A percentile compares a stretch with the other conserved stretches of the same genome.
These are phyloP conservation scores for Colletotrichum orbiculare DNA, from an alignment of 2,329 filamentous ascomycete genomes.

Conservation along the genomic window DNA sequence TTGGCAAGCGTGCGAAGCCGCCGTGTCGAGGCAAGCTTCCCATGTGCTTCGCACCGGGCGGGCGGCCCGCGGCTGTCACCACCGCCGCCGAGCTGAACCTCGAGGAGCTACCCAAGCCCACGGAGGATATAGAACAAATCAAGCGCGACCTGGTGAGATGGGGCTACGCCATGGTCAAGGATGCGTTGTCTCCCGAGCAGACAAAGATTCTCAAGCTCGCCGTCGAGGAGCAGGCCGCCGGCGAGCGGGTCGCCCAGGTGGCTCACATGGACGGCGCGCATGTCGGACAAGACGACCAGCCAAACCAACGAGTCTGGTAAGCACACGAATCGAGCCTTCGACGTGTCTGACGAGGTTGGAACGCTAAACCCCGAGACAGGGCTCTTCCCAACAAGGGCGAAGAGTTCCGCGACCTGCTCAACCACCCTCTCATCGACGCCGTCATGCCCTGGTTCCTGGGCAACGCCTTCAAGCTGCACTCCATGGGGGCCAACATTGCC, in stretches of 20 bases:
- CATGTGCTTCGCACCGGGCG: constrained; percentile 3
- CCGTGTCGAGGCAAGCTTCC: constrained; percentile 1
- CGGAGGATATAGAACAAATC: not conserved
- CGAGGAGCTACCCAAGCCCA: not conserved
- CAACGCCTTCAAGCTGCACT: not conserved
- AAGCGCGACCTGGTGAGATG: not conserved
- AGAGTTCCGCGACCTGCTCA: constrained; percentile 8
- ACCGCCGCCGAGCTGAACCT: not conserved
- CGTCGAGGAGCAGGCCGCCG: not conserved
- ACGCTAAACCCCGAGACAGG: not conserved
- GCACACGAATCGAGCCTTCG: too few species aligned
- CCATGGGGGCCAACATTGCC: constrained; percentile 1
- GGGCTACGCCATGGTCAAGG: not conserved
- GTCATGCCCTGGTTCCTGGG: constrained; percentile 3
- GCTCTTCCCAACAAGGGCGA: constrained; percentile 8
- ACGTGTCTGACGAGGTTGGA: not conserved
- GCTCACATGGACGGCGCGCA: not conserved
- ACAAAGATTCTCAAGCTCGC: not conserved
- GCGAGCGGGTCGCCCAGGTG: not conserved
- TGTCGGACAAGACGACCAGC: not conserved
- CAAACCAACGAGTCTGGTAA: constrained; percentile 9
- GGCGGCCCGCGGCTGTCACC: not conserved
- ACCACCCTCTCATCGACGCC: not conserved
- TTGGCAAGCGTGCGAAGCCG: not conserved
- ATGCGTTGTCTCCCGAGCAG: not conserved